Evolutionary conservation across 768 basidiomycete genomes (phyloP).

Genomic region (Suillus fuscotomentosus): DNA sequence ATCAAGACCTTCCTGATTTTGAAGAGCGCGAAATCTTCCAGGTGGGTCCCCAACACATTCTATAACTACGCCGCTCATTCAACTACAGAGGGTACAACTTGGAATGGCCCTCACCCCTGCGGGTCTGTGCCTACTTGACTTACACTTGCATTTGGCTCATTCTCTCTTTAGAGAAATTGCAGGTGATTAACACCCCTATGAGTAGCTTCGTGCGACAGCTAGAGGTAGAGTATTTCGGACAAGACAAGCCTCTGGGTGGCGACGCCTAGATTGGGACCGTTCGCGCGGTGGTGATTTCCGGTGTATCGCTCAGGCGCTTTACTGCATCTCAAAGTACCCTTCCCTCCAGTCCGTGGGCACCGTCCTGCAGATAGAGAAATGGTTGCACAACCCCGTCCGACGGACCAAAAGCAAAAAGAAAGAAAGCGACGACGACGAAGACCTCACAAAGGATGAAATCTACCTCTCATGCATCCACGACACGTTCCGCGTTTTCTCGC

Average conservation of each 20-base stretch:
- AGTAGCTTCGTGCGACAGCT: slow-evolving; percentile 59
- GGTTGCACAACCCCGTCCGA: slow-evolving; percentile 37
- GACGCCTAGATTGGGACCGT: slow-evolving; percentile 49
- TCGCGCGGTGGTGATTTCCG: slow-evolving; percentile 56
- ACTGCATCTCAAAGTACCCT: slow-evolving; percentile 45
- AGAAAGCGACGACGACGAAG: slow-evolving; percentile 12
- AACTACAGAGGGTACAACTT: slow-evolving; percentile 64
- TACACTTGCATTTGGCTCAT: not conserved
- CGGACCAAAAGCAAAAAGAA: slow-evolving; percentile 23
- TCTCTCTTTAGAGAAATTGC: slow-evolving; percentile 53
- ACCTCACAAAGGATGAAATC: slow-evolving; percentile 28
- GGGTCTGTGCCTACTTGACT: slow-evolving; percentile 33
- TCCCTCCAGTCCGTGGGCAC: slow-evolving; percentile 27
- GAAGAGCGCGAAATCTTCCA: slow-evolving; percentile 74
- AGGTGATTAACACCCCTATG: slow-evolving; percentile 59
- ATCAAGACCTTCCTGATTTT: slow-evolving; percentile 51
- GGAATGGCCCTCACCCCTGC: slow-evolving; percentile 77
- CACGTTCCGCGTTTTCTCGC: slow-evolving; percentile 47
- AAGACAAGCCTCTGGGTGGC: slow-evolving; percentile 34
- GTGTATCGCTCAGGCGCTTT: slow-evolving; percentile 53
- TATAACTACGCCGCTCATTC: not conserved
- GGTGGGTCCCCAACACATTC: slow-evolving; percentile 35
- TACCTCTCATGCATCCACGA: slow-evolving; percentile 36
- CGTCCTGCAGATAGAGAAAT: slow-evolving; percentile 46
- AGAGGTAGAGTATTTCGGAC: slow-evolving; percentile 43